These are phyloP conservation scores for Ottelia alismoides DNA, from an alignment of 106 monocot species.

Conservation along the genomic window DNA sequence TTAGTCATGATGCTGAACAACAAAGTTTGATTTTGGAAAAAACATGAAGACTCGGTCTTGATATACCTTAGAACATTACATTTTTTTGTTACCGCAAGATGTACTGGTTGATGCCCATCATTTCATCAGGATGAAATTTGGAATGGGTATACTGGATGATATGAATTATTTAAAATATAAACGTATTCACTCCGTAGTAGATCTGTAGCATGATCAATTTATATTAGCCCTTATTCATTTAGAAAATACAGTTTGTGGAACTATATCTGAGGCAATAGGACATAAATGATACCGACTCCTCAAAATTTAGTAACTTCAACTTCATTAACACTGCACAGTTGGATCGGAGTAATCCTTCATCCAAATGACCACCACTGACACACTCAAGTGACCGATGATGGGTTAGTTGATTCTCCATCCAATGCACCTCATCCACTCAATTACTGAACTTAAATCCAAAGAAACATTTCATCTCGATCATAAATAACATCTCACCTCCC, in stretches of 20 bases:
- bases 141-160: not conserved
- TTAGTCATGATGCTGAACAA: no score
- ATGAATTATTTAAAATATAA: slow-evolving; percentile 5
- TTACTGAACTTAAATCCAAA: no score
- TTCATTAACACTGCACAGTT: slow-evolving; percentile 2
- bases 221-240: not conserved
- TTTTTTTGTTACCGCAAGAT: slow-evolving; percentile 6
- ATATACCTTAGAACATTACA: slow-evolving; percentile 3
- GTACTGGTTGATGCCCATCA: not conserved
- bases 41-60: not conserved
- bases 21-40: no score
- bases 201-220: slow-evolving; percentile 5
- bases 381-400: no score
- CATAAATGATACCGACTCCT: not conserved
- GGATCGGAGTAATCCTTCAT: no score
- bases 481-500: no score
- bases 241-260: not conserved
- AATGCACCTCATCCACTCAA: no score
- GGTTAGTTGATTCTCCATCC: no score
- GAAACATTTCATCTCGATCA: no score
- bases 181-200: slow-evolving; percentile 6
- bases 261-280: not conserved
- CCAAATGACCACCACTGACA: no score
- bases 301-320: slow-evolving; percentile 4
- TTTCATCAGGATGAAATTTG: no score